phyloP scores from a whole-genome alignment of 1,139 yeast species.

The Nakaseomyces bracarensis region DNA sequence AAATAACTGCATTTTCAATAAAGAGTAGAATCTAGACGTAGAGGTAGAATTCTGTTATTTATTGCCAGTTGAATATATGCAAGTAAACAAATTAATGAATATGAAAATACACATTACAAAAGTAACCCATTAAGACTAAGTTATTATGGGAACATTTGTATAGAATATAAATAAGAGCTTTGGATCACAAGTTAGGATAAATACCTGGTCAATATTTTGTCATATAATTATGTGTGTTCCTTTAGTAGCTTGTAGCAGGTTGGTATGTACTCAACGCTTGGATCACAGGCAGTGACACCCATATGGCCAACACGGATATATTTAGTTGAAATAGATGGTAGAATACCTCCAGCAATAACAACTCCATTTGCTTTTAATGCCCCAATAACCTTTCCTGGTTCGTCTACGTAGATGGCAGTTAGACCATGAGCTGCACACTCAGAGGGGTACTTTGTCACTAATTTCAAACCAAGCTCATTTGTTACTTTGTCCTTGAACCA shows the following conservation, averaged over 20 bases:
- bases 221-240: constrained; percentile 6
- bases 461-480: constrained; percentile 51
- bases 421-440: constrained; percentile 78
- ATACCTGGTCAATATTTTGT: neutral
- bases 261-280: constrained; percentile 35
- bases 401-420: constrained; percentile 78
- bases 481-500: constrained; percentile 53
- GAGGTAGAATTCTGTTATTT: no score
- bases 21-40: no score
- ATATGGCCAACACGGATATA: constrained; percentile 94
- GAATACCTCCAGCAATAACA: constrained; percentile 86
- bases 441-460: constrained; percentile 49
- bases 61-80: no score
- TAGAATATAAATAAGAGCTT: no score
- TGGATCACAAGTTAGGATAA: no score
- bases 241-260: constrained; percentile 35
- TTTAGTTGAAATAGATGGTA: constrained; percentile 67
- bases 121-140: no score
- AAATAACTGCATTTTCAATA: no score
- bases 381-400: constrained; percentile 56
- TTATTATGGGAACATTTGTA: no score
- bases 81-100: no score
- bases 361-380: constrained; percentile 59
- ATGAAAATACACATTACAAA: no score
- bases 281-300: constrained; percentile 59